Evolutionary conservation across 345 rosid genomes (phyloP).

Genomic region (Eucalyptus rudis): DNA sequence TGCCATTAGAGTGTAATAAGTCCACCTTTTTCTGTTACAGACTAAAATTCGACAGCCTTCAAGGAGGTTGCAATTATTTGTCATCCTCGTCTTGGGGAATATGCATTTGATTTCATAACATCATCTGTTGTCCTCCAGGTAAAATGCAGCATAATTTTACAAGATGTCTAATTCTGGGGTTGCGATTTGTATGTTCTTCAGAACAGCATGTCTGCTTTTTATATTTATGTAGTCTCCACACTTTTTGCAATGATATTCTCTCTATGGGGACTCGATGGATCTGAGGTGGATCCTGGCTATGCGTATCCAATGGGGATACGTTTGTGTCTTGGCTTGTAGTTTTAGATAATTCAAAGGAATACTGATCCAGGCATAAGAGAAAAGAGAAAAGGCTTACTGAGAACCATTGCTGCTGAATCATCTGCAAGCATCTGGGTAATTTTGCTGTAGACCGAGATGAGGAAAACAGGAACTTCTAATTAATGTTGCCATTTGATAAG

Average conservation of each 20-base stretch:
- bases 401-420: neutral
- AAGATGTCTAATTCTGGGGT: neutral
- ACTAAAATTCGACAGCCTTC: constrained; percentile 66
- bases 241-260: neutral
- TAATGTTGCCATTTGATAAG: neutral
- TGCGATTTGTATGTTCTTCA: neutral
- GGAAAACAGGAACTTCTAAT: neutral
- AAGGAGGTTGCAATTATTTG: constrained; percentile 82
- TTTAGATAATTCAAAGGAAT: neutral
- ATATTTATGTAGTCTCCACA: neutral
- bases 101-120: constrained; percentile 83
- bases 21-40: constrained; percentile 7
- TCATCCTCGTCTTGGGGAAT: constrained; percentile 84
- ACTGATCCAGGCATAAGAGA: neutral
- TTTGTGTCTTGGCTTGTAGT: neutral
- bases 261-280: neutral
- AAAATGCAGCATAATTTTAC: neutral
- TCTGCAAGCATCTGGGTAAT: neutral
- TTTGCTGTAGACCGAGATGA: neutral
- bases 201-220: neutral
- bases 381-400: neutral
- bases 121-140: constrained; percentile 73
- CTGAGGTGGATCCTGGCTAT: neutral
- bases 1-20: neutral
- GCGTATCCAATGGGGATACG: neutral